These are phyloP conservation scores for Geotrichum restrictum DNA, from an alignment of 1,139 yeast genomes.

Conservation along the genomic window DNA sequence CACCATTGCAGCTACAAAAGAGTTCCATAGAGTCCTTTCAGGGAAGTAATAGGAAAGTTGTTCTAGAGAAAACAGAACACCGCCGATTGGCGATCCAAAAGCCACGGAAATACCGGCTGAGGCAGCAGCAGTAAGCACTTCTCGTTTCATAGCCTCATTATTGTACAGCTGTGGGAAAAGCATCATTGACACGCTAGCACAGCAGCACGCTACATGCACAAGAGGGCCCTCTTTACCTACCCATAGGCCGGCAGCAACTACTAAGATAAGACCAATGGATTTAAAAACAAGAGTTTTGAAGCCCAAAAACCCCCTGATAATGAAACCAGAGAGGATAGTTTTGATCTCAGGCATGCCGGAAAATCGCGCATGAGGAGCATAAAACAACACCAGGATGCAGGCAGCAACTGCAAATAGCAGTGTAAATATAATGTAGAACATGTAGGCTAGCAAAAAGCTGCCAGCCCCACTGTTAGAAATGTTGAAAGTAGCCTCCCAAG, in stretches of 20 bases:
- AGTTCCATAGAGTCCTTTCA: slow-evolving; percentile 71
- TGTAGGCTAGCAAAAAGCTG: slow-evolving; percentile 36
- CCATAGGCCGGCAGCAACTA: slow-evolving; percentile 82
- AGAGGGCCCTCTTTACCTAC: slow-evolving; percentile 93
- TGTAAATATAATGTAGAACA: slow-evolving; percentile 40
- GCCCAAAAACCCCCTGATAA: slow-evolving; percentile 46
- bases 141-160: slow-evolving; percentile 47
- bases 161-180: slow-evolving; percentile 35
- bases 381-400: slow-evolving; percentile 39
- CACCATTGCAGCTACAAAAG: slow-evolving; percentile 71
- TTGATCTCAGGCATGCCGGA: slow-evolving; percentile 71
- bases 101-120: slow-evolving; percentile 95
- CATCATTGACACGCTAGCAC: slow-evolving; percentile 45
- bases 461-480: slow-evolving; percentile 30
- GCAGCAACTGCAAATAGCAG: slow-evolving; percentile 35
- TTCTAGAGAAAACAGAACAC: slow-evolving; percentile 82
- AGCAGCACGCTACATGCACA: slow-evolving; percentile 79
- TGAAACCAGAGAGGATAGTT: slow-evolving; percentile 36
- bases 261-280: slow-evolving; percentile 53
- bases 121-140: slow-evolving; percentile 73
- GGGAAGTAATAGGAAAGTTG: slow-evolving; percentile 60
- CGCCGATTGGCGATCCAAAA: slow-evolving; percentile 92
- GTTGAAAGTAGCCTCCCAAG: slow-evolving; percentile 42
- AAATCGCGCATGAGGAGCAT: slow-evolving; percentile 49
- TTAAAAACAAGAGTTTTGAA: slow-evolving; percentile 48